Evolutionary conservation across 75 land plant species (phyloP).

Genomic region (Chamaecyparis obtusa): DNA sequence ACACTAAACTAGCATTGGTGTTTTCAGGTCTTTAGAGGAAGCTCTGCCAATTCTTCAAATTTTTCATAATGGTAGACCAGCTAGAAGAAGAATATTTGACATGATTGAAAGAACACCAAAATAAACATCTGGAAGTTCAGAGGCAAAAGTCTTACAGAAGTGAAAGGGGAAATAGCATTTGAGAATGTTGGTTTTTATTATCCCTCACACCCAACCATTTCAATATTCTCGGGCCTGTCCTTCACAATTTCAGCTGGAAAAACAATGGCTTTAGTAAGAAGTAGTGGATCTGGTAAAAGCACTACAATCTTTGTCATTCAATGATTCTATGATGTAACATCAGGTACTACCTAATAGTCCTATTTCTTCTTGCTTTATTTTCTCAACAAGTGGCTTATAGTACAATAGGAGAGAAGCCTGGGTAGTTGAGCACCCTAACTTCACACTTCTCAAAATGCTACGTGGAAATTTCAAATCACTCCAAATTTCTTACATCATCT

Average conservation of each 20-base stretch:
- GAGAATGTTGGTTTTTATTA: constrained; percentile 50
- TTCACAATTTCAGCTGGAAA: constrained; percentile 48
- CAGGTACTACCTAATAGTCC: constrained; percentile 19
- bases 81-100: constrained; percentile 48
- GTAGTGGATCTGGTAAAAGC: constrained; percentile 81
- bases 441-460: too few species aligned
- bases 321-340: constrained; percentile 62
- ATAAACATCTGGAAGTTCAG: constrained; percentile 44
- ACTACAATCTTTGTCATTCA: constrained; percentile 52
- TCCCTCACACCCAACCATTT: constrained; percentile 49
- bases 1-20: neutral
- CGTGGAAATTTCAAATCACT: too few species aligned
- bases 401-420: too few species aligned
- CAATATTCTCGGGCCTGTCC: constrained; percentile 44
- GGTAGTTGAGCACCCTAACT: too few species aligned
- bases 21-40: constrained; percentile 55
- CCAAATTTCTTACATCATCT: too few species aligned
- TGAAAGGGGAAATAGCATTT: constrained; percentile 50
- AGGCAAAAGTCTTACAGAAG: constrained; percentile 23
- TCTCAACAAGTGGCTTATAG: too few species aligned
- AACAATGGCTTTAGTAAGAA: constrained; percentile 66
- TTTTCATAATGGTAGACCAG: constrained; percentile 50
- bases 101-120: constrained; percentile 47
- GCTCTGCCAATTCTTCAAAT: constrained; percentile 52
- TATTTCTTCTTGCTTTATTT: neutral